These are phyloP conservation scores for Zygnema circumcarinatum DNA, from an alignment of 139 green algal genomes.

Conservation along the genomic window DNA sequence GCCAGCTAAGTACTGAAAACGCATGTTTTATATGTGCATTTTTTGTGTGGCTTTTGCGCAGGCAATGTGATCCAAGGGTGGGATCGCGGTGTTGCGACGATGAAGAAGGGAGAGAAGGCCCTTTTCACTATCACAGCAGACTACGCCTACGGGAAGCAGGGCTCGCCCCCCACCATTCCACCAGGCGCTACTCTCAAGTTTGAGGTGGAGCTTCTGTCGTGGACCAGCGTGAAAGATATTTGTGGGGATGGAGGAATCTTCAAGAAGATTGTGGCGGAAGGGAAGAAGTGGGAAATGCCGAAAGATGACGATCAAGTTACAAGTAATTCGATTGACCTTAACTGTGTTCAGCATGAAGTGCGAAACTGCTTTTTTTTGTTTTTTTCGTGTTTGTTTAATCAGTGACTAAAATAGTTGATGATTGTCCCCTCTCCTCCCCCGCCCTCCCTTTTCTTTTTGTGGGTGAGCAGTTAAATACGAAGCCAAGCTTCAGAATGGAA, in stretches of 20 bases:
- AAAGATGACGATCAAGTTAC: slow-evolving; percentile 67
- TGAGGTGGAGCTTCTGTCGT: slow-evolving; percentile 79
- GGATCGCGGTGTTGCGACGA: slow-evolving; percentile 90
- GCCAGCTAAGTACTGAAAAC: too few species aligned
- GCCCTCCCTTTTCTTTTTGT: neutral
- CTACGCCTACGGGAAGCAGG: slow-evolving; percentile 90
- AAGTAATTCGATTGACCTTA: slow-evolving; percentile 31
- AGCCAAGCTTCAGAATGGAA: slow-evolving; percentile 65
- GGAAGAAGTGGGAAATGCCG: slow-evolving; percentile 58
- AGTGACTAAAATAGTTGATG: too few species aligned
- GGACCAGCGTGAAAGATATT: slow-evolving; percentile 65
- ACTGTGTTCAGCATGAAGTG: too few species aligned
- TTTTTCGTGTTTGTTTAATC: neutral
- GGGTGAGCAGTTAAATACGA: slow-evolving; percentile 72
- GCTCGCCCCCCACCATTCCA: slow-evolving; percentile 89
- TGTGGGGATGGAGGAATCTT: slow-evolving; percentile 76
- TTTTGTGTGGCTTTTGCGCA: neutral
- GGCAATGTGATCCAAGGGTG: slow-evolving; percentile 95
- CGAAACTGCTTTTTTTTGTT: slow-evolving; percentile 17
- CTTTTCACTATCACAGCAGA: slow-evolving; percentile 69
- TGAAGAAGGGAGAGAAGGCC: slow-evolving; percentile 91
- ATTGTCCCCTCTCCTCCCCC: too few species aligned
- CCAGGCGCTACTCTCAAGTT: slow-evolving; percentile 91
- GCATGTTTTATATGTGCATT: too few species aligned
- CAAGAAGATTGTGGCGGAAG: slow-evolving; percentile 67